These are phyloP conservation scores for Anisodus acutangulus DNA, from an alignment of 257 asterid species.

Conservation along the genomic window DNA sequence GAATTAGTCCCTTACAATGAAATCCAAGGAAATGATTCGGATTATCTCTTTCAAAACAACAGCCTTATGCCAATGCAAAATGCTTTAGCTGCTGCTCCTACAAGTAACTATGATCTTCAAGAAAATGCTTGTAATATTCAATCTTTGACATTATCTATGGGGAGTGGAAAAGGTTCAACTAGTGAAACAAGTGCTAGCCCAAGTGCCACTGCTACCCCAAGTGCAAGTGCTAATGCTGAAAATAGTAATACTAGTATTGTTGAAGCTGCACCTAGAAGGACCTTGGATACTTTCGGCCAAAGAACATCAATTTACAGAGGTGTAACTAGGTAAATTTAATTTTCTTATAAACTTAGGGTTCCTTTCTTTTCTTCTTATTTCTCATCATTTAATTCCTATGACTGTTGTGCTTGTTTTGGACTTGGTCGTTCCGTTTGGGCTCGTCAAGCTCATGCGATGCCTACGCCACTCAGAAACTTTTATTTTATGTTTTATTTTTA, in stretches of 20 bases:
- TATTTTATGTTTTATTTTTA: background rate
- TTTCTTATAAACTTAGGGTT: background rate
- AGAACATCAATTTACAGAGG: constrained; percentile 94
- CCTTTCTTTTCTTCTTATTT: background rate
- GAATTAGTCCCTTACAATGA: constrained; percentile 57
- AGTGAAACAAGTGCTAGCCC: constrained; percentile 46
- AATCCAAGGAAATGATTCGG: constrained; percentile 54
- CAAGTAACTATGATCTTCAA: constrained; percentile 46
- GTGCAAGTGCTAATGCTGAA: constrained; percentile 44
- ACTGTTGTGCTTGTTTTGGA: background rate
- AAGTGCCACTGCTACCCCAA: constrained; percentile 16
- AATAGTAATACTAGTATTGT: constrained; percentile 53
- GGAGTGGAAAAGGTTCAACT: constrained; percentile 66
- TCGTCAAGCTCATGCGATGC: background rate
- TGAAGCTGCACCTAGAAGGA: constrained; percentile 72
- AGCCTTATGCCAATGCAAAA: constrained; percentile 50
- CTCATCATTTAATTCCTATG: background rate
- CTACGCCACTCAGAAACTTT: background rate
- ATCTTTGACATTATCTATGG: constrained; percentile 78
- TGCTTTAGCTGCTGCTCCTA: constrained; percentile 35
- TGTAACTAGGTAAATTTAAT: constrained; percentile 66
- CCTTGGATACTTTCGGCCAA: constrained; percentile 88
- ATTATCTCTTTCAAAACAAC: constrained; percentile 55
- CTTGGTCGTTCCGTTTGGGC: background rate
- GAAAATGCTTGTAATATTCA: constrained; percentile 66